Evolutionary conservation across 1,139 yeast genomes (phyloP), one percentile per base, ranked within the genome.

Genomic region (Candida frijolesensis): DNA sequence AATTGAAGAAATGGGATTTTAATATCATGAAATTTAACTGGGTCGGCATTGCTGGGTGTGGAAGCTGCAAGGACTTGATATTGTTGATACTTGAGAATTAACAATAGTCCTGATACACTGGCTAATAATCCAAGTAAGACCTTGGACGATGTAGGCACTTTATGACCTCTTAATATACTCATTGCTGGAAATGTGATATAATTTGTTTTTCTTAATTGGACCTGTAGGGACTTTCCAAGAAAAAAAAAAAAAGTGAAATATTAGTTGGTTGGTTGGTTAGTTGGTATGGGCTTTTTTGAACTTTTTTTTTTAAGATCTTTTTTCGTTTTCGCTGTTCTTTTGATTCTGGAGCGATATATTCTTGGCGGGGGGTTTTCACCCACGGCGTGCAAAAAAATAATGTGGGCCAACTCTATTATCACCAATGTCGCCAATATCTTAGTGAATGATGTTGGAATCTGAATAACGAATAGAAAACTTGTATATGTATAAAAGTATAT

Each of bases 1-100:
- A 89, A 71, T 64, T 89, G 92, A 49, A 90, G 61, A 50, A 78
- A 74, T 1, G 96, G 89, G 2, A 85, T 78, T 32, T 70, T 63
- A 43, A 85, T 72, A 47, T 74, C 72, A 47, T 68, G 70, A 51
- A 76, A 71, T 30, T 47, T 51, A 4, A 60, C 41, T 5, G 42
- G 42, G 3, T 37, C 40, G 12, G 46, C 25, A 4, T 30, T 7
- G 14, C 2, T 14, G 7, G 35, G 14, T 32, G 22, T 19, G 4
- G 15, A 32, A 32, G 11, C 50, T 14, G 48, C 29, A 19, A 3
- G 33, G 15, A 15, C 41, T 32, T 47, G 46, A 66, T 64, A 63
- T 65, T 76, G 54, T 44, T 65, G 66, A 35, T 69, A 45, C 55
- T 68, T 71, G 46, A 72, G 58, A 11, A 68, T 45, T 44, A 72